Evolutionary conservation across 139 green algal genomes (phyloP), one percentile per base, ranked within the genome.

Genomic region (Chlorella vulgaris): DNA sequence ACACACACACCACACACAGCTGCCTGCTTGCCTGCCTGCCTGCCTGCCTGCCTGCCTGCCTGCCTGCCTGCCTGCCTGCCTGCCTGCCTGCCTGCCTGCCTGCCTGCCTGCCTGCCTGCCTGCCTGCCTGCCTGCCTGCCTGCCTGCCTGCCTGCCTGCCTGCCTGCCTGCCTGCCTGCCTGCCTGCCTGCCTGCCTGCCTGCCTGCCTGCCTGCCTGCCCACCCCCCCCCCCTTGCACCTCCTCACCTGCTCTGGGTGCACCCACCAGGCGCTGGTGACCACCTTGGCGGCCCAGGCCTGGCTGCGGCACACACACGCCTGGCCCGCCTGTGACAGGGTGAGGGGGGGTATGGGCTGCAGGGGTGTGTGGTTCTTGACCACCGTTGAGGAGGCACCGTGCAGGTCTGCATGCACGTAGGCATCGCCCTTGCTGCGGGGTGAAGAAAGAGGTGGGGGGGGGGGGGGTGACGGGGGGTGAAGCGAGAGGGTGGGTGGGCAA

Each of bases 221-320:
- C 28, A 19, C 61, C 65, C 22, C 65, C n/a, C 35, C 22, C 40
- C 65, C 35, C 65, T 42, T n/a, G 13, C 65, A 26, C n/a, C 33
- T 2, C 13, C 69, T 40, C 70, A 93, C 94, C 91, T 99, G 95
- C 79, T 96, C 55, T 18, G 91, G 85, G 80, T 97, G 77, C 50
- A 99, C 94, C 96, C 96, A 99, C 92, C 93, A 99, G 4, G 96
- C 96, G 39, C 82, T 92, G 24, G 95, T 98, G 2, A 98, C 91
- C 22, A 98, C 89, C 83, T 98, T 98, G 29, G 90, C 84, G 76
- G 98, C 92, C 96, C 96, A 99, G 24, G 95, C 96, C 28, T 88
- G 80, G 38, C 85, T 94, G 75, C 94, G 89, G 85, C 95, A 99
- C 76, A 99, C 89, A 68, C 89, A 95, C 0, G 93, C 93, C 67